Percentiles rank a stretch among this genome's conserved stretches.
Conservation (phyloP, 2,329 filamentous ascomycete species). For the Epichloe amarillans region DNA sequence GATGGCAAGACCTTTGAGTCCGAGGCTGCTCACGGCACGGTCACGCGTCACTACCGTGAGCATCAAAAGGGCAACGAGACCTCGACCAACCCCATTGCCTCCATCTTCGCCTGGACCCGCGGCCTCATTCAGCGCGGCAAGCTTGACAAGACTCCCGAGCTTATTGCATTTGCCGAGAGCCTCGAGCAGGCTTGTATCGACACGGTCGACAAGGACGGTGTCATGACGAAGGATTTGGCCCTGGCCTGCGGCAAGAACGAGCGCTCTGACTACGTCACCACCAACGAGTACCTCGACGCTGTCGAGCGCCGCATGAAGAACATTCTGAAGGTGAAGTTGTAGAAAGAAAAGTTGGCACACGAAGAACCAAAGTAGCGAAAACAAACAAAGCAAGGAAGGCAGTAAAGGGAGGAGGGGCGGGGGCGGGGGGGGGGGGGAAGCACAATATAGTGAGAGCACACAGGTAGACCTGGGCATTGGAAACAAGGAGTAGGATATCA, state of each 20-base stretch:
- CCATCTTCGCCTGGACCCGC: constrained; percentile 97
- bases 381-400: neutral
- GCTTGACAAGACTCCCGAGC: constrained; percentile 83
- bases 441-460: neutral
- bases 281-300: constrained; percentile 78
- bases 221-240: constrained; percentile 99
- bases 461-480: neutral
- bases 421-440: neutral
- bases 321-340: constrained; percentile 67
- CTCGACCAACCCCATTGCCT: constrained; percentile 96
- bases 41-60: constrained; percentile 96
- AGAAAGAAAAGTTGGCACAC: constrained; percentile 10
- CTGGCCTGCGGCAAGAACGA: constrained; percentile 82
- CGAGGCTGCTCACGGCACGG: constrained; percentile 94
- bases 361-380: neutral
- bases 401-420: neutral
- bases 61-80: constrained; percentile 94
- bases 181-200: constrained; percentile 90
- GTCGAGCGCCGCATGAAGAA: constrained; percentile 83
- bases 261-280: constrained; percentile 79
- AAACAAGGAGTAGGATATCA: neutral
- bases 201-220: constrained; percentile 81
- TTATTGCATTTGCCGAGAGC: constrained; percentile 80
- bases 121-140: constrained; percentile 86
- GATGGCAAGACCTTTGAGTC: constrained; percentile 96